phyloP scores from a whole-genome alignment of 768 basidiomycete genomes.

The Saitozyma podzolica region DNA sequence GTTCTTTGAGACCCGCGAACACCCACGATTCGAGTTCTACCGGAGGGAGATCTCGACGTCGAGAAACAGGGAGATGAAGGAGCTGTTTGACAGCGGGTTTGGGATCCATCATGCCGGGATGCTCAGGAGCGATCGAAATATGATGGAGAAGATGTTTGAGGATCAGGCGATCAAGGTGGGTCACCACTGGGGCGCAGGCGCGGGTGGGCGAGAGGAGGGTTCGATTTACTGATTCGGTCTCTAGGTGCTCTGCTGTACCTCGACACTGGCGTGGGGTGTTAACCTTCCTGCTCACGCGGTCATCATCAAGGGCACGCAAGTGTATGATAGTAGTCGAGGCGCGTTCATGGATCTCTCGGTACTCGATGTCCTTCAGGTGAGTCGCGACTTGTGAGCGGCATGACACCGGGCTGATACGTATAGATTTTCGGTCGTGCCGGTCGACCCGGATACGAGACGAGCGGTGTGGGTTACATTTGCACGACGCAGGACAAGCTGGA shows the following conservation, averaged over 20 bases:
- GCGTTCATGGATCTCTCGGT: constrained; percentile 89
- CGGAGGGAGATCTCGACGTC: constrained; percentile 75
- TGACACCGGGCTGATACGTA: not conserved
- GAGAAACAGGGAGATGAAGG: constrained; percentile 94
- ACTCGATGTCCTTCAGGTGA: constrained; percentile 76
- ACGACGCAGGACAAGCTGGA: constrained; percentile 89
- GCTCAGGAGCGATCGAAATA: constrained; percentile 87
- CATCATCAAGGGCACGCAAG: constrained; percentile 94
- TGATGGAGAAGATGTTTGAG: constrained; percentile 93
- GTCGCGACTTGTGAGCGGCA: not conserved
- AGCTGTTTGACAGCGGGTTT: constrained; percentile 85
- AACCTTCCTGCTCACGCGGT: constrained; percentile 98
- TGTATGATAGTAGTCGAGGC: constrained; percentile 89
- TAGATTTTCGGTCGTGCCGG: constrained; percentile 97
- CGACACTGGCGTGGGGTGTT: constrained; percentile 98
- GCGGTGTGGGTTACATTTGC: constrained; percentile 96
- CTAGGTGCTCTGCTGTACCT: constrained; percentile 95
- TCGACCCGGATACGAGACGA: constrained; percentile 63
- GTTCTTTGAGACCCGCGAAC: constrained; percentile 76
- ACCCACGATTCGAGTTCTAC: constrained; percentile 75
- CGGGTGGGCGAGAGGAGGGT: not conserved
- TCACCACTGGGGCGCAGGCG: not conserved
- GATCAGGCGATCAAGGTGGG: constrained; percentile 83
- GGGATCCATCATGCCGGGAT: constrained; percentile 99
- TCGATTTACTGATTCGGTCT: no score